A percentile compares a stretch with the other conserved stretches of the same genome.
Evolutionary conservation across 768 basidiomycete genomes (phyloP).

Genomic region (Arthromyces matolae): DNA sequence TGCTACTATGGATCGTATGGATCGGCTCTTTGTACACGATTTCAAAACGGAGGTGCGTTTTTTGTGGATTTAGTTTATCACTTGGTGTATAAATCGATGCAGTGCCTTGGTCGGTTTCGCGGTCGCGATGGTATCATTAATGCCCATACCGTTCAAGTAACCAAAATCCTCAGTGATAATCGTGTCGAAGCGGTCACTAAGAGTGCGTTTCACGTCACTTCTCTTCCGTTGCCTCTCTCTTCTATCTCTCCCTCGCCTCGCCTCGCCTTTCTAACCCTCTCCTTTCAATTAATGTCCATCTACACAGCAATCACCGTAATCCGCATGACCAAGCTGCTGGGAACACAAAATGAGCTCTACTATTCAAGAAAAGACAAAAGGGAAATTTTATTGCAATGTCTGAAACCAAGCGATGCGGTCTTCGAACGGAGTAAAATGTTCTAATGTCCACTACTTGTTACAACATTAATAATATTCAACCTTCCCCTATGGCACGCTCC

Average conservation of each 20-base stretch:
- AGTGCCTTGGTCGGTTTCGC: slow-evolving; percentile 56
- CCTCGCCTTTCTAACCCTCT: background rate
- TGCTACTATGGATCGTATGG: slow-evolving; percentile 29
- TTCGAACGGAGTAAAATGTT: too few relatives aligned
- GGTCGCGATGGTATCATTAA: slow-evolving; percentile 42
- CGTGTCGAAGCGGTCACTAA: slow-evolving; percentile 59
- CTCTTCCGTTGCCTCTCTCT: background rate
- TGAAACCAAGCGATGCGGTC: too few relatives aligned
- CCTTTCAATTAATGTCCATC: too few relatives aligned
- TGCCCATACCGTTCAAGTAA: slow-evolving; percentile 52
- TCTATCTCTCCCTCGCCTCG: background rate
- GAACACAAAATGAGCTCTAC: slow-evolving; percentile 50
- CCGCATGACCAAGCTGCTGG: slow-evolving; percentile 67
- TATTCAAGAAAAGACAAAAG: slow-evolving; percentile 52
- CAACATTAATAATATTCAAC: too few relatives aligned
- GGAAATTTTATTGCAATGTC: too few relatives aligned
- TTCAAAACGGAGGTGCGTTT: slow-evolving; percentile 40
- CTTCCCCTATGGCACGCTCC: too few relatives aligned
- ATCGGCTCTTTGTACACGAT: slow-evolving; percentile 42
- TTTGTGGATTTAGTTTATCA: too few relatives aligned
- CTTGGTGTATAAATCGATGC: too few relatives aligned
- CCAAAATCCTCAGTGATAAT: slow-evolving; percentile 45
- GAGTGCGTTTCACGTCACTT: too few relatives aligned
- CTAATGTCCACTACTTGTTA: too few relatives aligned
- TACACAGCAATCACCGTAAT: slow-evolving; percentile 54